A percentile compares a stretch with the other conserved stretches of the same genome.
These are phyloP conservation scores for Syzygium jambos DNA, from an alignment of 345 rosid genomes.

Conservation along the genomic window DNA sequence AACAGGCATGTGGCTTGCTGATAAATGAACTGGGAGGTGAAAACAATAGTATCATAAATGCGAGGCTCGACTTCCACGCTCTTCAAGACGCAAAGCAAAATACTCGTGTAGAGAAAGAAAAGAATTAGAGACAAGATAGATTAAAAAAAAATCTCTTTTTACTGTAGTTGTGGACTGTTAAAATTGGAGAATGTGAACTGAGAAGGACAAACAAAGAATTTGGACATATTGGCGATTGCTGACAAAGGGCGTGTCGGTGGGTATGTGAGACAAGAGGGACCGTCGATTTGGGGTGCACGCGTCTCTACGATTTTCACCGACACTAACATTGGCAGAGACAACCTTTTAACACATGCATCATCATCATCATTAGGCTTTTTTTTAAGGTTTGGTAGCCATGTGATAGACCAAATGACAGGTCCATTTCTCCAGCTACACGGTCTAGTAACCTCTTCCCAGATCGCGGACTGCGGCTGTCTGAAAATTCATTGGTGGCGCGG, in stretches of 20 bases:
- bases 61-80: too few species aligned
- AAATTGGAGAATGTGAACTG: not conserved
- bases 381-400: not conserved
- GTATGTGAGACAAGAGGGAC: not conserved
- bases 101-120: too few species aligned
- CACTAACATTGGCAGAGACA: not conserved
- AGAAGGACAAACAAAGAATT: not conserved
- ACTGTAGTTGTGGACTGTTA: not conserved
- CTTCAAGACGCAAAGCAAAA: too few species aligned
- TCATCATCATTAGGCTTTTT: not conserved
- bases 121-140: too few species aligned
- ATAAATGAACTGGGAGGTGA: too few species aligned
- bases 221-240: not conserved
- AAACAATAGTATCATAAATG: too few species aligned
- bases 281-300: not conserved
- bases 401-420: not conserved
- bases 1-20: too few species aligned
- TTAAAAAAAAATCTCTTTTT: not conserved
- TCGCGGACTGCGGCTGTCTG: not conserved
- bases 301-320: not conserved
- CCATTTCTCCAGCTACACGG: not conserved
- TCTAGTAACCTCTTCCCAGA: not conserved
- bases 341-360: not conserved
- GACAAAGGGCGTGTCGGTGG: not conserved
- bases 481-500: rapidly evolving